phyloP scores from a whole-genome alignment of 2,329 filamentous ascomycete genomes.

The Drechslerella coelobrocha region DNA sequence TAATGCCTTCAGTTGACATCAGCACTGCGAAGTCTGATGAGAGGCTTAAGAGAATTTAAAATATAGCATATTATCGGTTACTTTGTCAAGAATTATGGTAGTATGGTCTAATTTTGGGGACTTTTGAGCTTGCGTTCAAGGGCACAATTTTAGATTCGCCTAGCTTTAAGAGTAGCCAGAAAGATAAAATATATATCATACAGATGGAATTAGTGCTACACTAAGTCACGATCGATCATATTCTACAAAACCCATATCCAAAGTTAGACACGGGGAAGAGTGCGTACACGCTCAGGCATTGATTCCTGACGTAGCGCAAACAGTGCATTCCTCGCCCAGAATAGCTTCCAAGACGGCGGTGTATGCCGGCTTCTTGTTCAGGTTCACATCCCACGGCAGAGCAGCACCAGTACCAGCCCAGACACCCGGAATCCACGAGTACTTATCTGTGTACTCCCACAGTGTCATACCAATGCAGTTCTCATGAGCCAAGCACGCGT shows the following conservation, averaged over 20 bases:
- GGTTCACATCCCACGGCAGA: conserved; percentile 60
- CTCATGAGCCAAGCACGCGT: conserved; percentile 40
- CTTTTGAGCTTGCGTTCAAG: too few species aligned
- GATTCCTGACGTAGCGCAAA: conserved; percentile 31
- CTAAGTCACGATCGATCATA: not conserved
- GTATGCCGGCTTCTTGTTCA: conserved; percentile 61
- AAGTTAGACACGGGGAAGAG: not conserved
- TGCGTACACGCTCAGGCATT: conserved; percentile 10
- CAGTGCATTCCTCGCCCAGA: conserved; percentile 17
- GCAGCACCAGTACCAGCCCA: conserved; percentile 60
- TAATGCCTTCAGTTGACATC: too few species aligned
- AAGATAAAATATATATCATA: too few species aligned
- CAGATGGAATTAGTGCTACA: not conserved
- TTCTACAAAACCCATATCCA: not conserved
- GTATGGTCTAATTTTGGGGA: too few species aligned
- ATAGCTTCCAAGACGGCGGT: conserved; percentile 57
- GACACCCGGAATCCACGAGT: conserved; percentile 60
- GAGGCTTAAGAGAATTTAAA: too few species aligned
- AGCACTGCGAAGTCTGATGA: too few species aligned
- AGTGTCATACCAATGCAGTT: conserved; percentile 60
- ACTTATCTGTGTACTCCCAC: conserved; percentile 60
- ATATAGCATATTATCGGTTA: too few species aligned
- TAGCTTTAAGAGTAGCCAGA: too few species aligned
- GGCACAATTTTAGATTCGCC: too few species aligned
- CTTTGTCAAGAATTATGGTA: too few species aligned